Base-by-base conservation (phyloP, 345 rosid species). In the Ceriops zippeliana region DNA sequence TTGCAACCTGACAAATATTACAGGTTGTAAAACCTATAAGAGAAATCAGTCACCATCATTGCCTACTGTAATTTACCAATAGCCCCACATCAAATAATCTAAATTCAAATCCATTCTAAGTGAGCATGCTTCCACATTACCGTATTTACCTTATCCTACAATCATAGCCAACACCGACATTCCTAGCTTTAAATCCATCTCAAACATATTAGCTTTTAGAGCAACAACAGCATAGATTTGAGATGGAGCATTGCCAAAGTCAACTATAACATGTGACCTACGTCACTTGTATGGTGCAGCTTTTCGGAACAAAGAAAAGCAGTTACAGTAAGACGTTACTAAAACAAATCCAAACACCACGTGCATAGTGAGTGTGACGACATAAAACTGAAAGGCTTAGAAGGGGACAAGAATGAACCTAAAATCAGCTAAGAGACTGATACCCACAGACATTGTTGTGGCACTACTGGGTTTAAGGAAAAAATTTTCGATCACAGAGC, bases 401-500 rank as follows among this genome's bases (percentile, higher is more conserved):
- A 63, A 62, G 32, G 60, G 37, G 30, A 67, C 28, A 28, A 17
- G 13, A 59, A 34, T 20, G 32, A 61, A 62, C 7, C 53, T 4
- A 59, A 34, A 61, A 65, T 56, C 20, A 51, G 26, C 86, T 75
- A 89, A 82, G 73, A 91, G 81, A 82, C 86, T 80, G 69, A 88
- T 72, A 72, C 89, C 86, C 90, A 83, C 70, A 66, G 97, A 89
- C 87, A 86, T 82, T 70, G 84, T 37, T 65, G 87, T 84, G 73
- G 92, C 89, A 65, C 86, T 79, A 61, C 65, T 62, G 52, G 97
- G 70, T 81, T 74, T 82, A 62, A 81, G 82, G 69, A 85, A 74
- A 68, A 84, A 73, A 49, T 84, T 85, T 80, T 86, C 82, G 52
- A 91, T 79, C 27, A 88, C 78, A 53, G 79, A 65, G 81, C 92